Evolutionary conservation across 1,284 basidiomycete genomes (phyloP).

Genomic region (Salmacisia buchloeana): DNA sequence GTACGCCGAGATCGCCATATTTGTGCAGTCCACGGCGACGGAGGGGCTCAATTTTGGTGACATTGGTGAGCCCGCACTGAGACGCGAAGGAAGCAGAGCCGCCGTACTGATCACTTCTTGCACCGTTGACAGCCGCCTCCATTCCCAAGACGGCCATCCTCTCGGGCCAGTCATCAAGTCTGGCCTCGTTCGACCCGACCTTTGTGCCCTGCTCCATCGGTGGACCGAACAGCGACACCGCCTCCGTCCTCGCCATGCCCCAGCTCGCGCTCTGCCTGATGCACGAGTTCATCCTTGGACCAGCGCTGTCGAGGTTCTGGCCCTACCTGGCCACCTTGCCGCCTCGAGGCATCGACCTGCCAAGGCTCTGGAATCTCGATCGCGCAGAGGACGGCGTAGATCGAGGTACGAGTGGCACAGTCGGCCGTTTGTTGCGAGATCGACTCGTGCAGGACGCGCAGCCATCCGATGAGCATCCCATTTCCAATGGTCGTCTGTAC

Average conservation of each 20-base stretch:
- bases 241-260: not conserved
- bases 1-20: not conserved
- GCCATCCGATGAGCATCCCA: not conserved
- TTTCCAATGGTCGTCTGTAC: not conserved
- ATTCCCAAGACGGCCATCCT: constrained; percentile 28
- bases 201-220: not conserved
- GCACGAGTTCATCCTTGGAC: constrained; percentile 27
- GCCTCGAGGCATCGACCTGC: constrained; percentile 19
- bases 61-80: not conserved
- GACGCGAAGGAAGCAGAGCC: not conserved
- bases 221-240: not conserved
- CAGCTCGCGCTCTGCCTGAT: constrained; percentile 34
- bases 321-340: constrained; percentile 28
- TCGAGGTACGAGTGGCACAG: constrained; percentile 13
- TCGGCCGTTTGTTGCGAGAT: not conserved
- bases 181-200: constrained; percentile 12
- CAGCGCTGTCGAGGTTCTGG: constrained; percentile 19
- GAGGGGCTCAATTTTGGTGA: not conserved
- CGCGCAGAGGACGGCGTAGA: not conserved
- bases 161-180: constrained; percentile 22
- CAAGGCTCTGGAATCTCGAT: constrained; percentile 11
- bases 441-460: constrained; percentile 12
- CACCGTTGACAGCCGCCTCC: constrained; percentile 8
- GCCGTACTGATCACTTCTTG: not conserved
- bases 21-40: not conserved